Evolutionary conservation across 2,329 filamentous ascomycete genomes (phyloP), one percentile per base, ranked within the genome.

Genomic region (Didymellaceae sp.): DNA sequence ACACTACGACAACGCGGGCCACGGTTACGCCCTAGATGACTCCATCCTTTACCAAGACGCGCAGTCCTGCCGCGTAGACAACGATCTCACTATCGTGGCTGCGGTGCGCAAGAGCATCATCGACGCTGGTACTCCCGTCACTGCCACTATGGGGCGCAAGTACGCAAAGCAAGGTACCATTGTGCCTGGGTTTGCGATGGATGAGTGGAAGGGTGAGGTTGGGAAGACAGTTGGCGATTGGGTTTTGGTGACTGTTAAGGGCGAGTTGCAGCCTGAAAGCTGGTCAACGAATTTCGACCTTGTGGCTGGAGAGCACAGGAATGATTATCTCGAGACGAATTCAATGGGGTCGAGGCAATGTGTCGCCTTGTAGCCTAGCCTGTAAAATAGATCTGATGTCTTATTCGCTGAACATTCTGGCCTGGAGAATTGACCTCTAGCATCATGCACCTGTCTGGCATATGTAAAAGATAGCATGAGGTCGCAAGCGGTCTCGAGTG

Each of bases 191-290:
- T 20, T 51, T 26, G 18, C 30, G 18, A 35, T 45, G 14, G 35
- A 51, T 4, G 41, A 51, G 41, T 51, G 47, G 49, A 38, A 42
- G 21, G 49, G 49, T 2, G 38, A 37, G 8, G 21, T 33, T 4
- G 43, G 42, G 3, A 24, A 39, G 20, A 26, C 35, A 17, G 26
- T 50, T 11, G 46, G 46, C 6, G 46, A 44, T 5, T 44, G 26
- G 20, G 33, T 39, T 1, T 10, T 47, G 7, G 43, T 47, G 7
- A 32, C 32, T 5, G 30, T 47, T 1, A 45, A 52, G 24, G 48
- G 48, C 6, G 14, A 20, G 6, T 37, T 26, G 37, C 41, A n/a
- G 35, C 35, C 37, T 4, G 37, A 41, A 28, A 52, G 37, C 17
- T 42, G 9, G 9, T 14, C 11, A 11, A 52, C 48, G 30, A 22